Evolutionary conservation across 495 filamentous ascomycete species (phyloP).

Genomic region (Bacidia rubella): DNA sequence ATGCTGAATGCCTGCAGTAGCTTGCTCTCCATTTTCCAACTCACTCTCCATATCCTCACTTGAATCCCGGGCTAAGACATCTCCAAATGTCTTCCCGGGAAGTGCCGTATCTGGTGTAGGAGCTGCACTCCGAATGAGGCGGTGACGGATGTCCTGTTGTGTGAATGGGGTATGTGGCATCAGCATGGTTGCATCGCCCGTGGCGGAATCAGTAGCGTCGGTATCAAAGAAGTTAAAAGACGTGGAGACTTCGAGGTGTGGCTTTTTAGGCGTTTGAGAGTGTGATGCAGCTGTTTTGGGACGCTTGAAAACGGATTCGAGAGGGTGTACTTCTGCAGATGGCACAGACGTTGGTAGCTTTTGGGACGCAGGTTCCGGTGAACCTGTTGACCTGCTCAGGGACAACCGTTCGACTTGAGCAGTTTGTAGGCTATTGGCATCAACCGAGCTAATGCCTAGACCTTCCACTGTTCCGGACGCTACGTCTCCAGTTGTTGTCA

Average conservation of each 20-base stretch:
- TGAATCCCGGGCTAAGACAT: slow-evolving; percentile 5
- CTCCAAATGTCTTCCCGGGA: slow-evolving; percentile 23
- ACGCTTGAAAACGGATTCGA: slow-evolving; percentile 83
- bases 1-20: slow-evolving; percentile 21
- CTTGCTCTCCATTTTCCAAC: slow-evolving; percentile 25
- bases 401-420: slow-evolving; percentile 9
- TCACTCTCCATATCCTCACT: slow-evolving; percentile 15
- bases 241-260: slow-evolving; percentile 31
- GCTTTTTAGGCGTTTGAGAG: slow-evolving; percentile 24
- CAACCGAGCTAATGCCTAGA: slow-evolving; percentile 1
- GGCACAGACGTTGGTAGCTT: slow-evolving; percentile 12
- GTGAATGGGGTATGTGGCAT: slow-evolving; percentile 71
- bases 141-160: slow-evolving; percentile 57
- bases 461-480: slow-evolving; percentile 8
- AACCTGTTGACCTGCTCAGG: slow-evolving; percentile 14
- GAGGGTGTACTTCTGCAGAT: slow-evolving; percentile 54
- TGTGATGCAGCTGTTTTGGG: slow-evolving; percentile 29
- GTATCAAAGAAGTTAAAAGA: slow-evolving; percentile 52
- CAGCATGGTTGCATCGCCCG: slow-evolving; percentile 9
- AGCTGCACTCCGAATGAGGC: slow-evolving; percentile 67
- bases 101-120: slow-evolving; percentile 92
- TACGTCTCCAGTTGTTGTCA: slow-evolving; percentile 13
- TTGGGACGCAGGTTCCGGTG: slow-evolving; percentile 3
- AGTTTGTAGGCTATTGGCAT: not conserved
- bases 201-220: slow-evolving; percentile 27